Conservation (phyloP, 2,329 filamentous ascomycete species). For the Sphaerulina musiva region DNA sequence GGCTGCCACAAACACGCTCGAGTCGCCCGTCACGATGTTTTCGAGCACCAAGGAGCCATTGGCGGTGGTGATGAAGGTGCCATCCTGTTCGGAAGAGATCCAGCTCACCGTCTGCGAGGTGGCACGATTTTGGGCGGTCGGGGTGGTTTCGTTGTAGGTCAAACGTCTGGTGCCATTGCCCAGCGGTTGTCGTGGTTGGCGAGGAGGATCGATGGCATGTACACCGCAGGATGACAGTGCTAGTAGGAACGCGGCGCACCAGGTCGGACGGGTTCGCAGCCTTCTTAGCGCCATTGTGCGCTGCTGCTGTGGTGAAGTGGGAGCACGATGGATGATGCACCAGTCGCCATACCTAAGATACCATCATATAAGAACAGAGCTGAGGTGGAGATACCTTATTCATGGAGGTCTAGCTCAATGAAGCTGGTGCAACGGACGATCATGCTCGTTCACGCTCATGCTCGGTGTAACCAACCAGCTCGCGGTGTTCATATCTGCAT, state of each 20-base stretch:
- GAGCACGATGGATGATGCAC: too few relatives aligned
- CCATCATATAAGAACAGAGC: too few relatives aligned
- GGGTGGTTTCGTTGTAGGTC: slow-evolving; percentile 20
- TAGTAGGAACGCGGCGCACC: not conserved
- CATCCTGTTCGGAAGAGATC: slow-evolving; percentile 55
- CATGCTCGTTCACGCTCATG: too few relatives aligned
- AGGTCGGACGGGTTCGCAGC: not conserved
- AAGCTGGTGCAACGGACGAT: too few relatives aligned
- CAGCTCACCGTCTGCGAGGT: slow-evolving; percentile 37
- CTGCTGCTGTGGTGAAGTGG: not conserved
- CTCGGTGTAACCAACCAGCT: too few relatives aligned
- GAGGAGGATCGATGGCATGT: slow-evolving; percentile 16
- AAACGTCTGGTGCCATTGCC: slow-evolving; percentile 16
- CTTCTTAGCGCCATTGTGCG: slow-evolving; percentile 9
- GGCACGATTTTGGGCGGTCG: slow-evolving; percentile 10
- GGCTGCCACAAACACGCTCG: slow-evolving; percentile 52
- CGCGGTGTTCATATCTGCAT: not conserved
- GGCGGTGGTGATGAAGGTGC: slow-evolving; percentile 53
- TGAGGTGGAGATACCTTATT: too few relatives aligned
- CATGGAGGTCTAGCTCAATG: too few relatives aligned
- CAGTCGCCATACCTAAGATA: too few relatives aligned
- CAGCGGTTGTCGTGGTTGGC: slow-evolving; percentile 16
- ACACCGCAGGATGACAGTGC: slow-evolving; percentile 5
- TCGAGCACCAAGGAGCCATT: slow-evolving; percentile 52
- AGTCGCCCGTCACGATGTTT: slow-evolving; percentile 55